These are phyloP conservation scores for Biscogniauxia sp. DNA, from an alignment of 2,329 filamentous ascomycete genomes.

Conservation along the genomic window DNA sequence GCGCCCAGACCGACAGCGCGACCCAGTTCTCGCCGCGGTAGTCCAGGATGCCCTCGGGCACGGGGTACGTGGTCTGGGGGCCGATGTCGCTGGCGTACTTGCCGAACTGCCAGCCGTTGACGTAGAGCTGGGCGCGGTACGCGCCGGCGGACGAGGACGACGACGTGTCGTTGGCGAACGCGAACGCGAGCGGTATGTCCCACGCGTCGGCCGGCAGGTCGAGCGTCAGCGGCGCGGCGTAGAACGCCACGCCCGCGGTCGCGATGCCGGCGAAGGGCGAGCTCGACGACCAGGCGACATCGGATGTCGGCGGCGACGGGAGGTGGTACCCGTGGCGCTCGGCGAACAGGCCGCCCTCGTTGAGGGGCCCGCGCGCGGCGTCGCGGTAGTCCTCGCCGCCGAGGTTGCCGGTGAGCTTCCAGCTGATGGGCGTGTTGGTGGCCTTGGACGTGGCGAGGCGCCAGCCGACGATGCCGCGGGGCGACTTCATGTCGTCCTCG, in stretches of 20 bases:
- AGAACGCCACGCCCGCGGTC: constrained; percentile 56
- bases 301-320: constrained; percentile 46
- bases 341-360: constrained; percentile 63
- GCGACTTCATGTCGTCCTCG: constrained; percentile 60
- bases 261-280: constrained; percentile 39
- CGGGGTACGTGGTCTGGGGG: constrained; percentile 68
- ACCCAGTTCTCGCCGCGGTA: constrained; percentile 70
- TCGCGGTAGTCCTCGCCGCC: constrained; percentile 64
- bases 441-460: constrained; percentile 35
- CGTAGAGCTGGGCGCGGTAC: constrained; percentile 65
- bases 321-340: constrained; percentile 64
- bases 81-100: constrained; percentile 65
- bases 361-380: constrained; percentile 57
- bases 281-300: constrained; percentile 37
- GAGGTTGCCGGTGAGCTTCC: constrained; percentile 69
- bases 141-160: no score
- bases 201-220: constrained; percentile 48
- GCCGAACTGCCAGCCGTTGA: constrained; percentile 74
- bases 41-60: constrained; percentile 71
- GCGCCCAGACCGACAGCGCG: constrained; percentile 67
- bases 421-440: constrained; percentile 39
- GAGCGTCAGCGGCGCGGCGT: constrained; percentile 53
- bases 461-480: constrained; percentile 62
- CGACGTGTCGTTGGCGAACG: constrained; percentile 47
- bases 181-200: constrained; percentile 62